These are phyloP conservation scores for Lasiodiplodia theobromae DNA, from an alignment of 2,329 filamentous ascomycete genomes.

Conservation along the genomic window DNA sequence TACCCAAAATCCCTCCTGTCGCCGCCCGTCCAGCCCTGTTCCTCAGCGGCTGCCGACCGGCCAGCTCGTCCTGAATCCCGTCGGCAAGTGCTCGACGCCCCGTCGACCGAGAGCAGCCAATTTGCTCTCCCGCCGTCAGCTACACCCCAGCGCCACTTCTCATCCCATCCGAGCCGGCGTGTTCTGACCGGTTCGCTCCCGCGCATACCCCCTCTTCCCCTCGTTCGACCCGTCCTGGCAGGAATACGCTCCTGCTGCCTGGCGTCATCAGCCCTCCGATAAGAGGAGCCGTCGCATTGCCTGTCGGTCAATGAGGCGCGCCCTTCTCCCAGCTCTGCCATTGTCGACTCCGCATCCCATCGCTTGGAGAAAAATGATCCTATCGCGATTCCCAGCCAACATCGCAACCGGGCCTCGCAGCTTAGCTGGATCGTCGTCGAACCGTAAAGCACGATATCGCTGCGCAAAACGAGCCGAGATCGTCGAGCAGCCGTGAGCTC, in stretches of 20 bases:
- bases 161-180: neutral
- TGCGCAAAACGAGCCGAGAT: neutral
- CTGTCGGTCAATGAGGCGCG: constrained; percentile 11
- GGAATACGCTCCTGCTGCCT: constrained; percentile 15
- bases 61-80: neutral
- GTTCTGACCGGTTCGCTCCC: constrained; percentile 7
- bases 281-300: constrained; percentile 16
- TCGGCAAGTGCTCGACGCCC: constrained; percentile 1
- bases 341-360: constrained; percentile 4
- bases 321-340: neutral
- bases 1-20: constrained; percentile 21
- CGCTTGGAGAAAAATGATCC: constrained; percentile 20
- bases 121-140: constrained; percentile 18
- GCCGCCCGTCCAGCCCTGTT: constrained; percentile 23
- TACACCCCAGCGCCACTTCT: constrained; percentile 8
- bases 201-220: constrained; percentile 18
- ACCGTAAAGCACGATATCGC: neutral
- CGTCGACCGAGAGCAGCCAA: constrained; percentile 15
- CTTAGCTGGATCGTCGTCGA: constrained; percentile 10
- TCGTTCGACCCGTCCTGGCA: neutral
- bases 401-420: constrained; percentile 12
- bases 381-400: constrained; percentile 11
- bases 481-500: neutral
- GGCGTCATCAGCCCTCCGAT: constrained; percentile 10
- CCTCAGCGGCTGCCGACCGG: constrained; percentile 16